phyloP scores from a whole-genome alignment of 345 rosid species.

The Arabidopsis thaliana region TAIR10.1 NC_003071.7:12221501-12222000 shows the following conservation, averaged over 20 bases:
- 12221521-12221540: conserved; percentile 53
- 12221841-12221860: conserved; percentile 50
- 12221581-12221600: conserved; percentile 47
- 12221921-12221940: conserved; percentile 48
- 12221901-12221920: conserved; percentile 41
- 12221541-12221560: conserved; percentile 45
- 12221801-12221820: conserved; percentile 74
- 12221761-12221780: conserved; percentile 44
- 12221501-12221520: conserved; percentile 41
- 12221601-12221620: conserved; percentile 47
- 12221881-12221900: conserved; percentile 56
- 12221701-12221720: conserved; percentile 39
- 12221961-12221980: conserved; percentile 39
- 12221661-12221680: conserved; percentile 46
- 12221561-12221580: conserved; percentile 44
- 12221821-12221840: conserved; percentile 75
- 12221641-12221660: conserved; percentile 40
- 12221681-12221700: conserved; percentile 42
- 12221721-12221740: conserved; percentile 47
- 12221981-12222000: conserved; percentile 57
- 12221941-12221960: conserved; percentile 49
- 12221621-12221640: conserved; percentile 40
- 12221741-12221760: conserved; percentile 35
- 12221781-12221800: conserved; percentile 73
- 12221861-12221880: conserved; percentile 49